A percentile compares a stretch with the other conserved stretches of the same genome.
phyloP scores from a whole-genome alignment of 2,329 filamentous ascomycete genomes.

The Epichloe typhina region DNA sequence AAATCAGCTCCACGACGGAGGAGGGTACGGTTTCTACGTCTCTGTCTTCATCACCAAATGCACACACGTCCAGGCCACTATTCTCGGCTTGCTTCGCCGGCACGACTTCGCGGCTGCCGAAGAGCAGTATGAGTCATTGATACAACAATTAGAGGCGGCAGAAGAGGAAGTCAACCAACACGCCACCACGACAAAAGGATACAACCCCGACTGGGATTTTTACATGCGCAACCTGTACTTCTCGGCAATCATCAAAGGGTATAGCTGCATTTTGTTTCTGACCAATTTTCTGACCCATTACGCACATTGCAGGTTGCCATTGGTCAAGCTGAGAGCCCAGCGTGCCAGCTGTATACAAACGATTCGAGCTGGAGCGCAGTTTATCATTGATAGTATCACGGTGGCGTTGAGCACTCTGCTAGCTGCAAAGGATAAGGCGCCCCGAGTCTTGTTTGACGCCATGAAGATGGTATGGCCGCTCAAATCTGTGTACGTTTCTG shows the following conservation, averaged over 20 bases:
- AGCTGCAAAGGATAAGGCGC: conserved; percentile 15
- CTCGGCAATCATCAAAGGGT: conserved; percentile 21
- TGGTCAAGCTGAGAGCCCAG: conserved; percentile 14
- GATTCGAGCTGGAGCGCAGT: conserved; percentile 15
- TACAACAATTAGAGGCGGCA: conserved; percentile 14
- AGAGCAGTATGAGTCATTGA: conserved; percentile 14
- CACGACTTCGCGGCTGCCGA: conserved; percentile 17
- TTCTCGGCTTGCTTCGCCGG: conserved; percentile 14
- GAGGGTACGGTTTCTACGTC: conserved; percentile 16
- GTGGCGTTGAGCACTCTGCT: conserved; percentile 13
- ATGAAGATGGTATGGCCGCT: conserved; percentile 26
- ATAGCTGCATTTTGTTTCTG: conserved; percentile 19
- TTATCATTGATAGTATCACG: conserved; percentile 17
- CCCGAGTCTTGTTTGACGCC: conserved; percentile 22
- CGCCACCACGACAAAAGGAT: conserved; percentile 5
- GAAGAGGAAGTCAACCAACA: conserved; percentile 11
- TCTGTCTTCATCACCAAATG: conserved; percentile 16
- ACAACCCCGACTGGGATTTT: conserved; percentile 10
- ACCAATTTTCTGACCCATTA: conserved; percentile 24
- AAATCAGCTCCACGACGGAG: conserved; percentile 11
- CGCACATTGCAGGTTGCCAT: conserved; percentile 11
- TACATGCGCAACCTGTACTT: conserved; percentile 22
- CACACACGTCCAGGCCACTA: conserved; percentile 15
- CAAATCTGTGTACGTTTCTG: conserved; percentile 17
- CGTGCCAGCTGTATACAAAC: conserved; percentile 15